Evolutionary conservation across 805 yeast genomes (phyloP).

Genomic region (Tetrapisispora arboricola): DNA sequence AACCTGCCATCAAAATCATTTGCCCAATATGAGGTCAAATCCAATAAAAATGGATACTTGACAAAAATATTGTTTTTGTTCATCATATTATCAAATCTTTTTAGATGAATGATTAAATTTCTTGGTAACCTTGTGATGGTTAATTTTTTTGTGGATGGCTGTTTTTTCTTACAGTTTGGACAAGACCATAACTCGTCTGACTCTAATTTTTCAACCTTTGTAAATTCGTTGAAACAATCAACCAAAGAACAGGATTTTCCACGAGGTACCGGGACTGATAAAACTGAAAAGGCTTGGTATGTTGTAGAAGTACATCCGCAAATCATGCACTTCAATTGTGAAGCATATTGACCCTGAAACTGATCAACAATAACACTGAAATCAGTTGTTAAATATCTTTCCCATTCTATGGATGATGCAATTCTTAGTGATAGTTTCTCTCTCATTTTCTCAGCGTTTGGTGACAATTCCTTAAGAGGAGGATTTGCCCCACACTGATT

Average conservation of each 20-base stretch:
- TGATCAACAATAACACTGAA: conserved; percentile 72
- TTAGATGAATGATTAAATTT: conserved; percentile 70
- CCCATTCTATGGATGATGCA: conserved; percentile 92
- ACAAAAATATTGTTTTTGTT: conserved; percentile 55
- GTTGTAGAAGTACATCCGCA: conserved; percentile 80
- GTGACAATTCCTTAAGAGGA: conserved; percentile 48
- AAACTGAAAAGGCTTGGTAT: conserved; percentile 69
- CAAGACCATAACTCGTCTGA: conserved; percentile 83
- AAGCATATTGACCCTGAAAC: conserved; percentile 83
- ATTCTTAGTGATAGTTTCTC: conserved; percentile 66
- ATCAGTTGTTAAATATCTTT: conserved; percentile 69
- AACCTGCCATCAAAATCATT: conserved; percentile 26
- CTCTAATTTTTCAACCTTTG: conserved; percentile 63
- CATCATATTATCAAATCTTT: conserved; percentile 52
- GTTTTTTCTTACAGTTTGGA: conserved; percentile 57
- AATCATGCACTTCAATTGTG: conserved; percentile 60
- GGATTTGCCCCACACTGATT: conserved; percentile 54
- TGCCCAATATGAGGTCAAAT: conserved; percentile 62
- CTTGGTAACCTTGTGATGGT: conserved; percentile 72
- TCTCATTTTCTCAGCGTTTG: conserved; percentile 60
- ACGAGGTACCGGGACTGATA: conserved; percentile 71
- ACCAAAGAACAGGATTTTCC: conserved; percentile 32
- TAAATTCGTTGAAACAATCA: conserved; percentile 71
- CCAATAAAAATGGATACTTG: conserved; percentile 56
- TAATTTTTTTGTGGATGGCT: conserved; percentile 58